These are phyloP conservation scores for Irpex sp. DNA, from an alignment of 1,284 basidiomycete species.

Conservation along the genomic window DNA sequence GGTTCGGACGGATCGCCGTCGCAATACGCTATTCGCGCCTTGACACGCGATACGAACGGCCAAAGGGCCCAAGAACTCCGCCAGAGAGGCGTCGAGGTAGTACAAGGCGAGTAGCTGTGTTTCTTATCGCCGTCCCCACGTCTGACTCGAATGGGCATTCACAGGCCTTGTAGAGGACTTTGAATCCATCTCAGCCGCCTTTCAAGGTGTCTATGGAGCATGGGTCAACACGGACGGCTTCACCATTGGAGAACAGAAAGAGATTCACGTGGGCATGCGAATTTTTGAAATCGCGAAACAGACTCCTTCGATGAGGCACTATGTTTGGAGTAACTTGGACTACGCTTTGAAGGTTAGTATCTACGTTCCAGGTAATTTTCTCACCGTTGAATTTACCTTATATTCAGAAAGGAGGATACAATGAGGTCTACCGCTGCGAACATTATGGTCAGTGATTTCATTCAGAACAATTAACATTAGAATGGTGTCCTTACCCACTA, in stretches of 20 bases:
- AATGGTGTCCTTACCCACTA: not conserved
- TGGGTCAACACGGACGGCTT: conserved; percentile 47
- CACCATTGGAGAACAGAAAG: conserved; percentile 40
- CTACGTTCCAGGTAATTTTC: not conserved
- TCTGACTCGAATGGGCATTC: not conserved
- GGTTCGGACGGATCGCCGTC: conserved; percentile 35
- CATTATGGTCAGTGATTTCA: conserved; percentile 24
- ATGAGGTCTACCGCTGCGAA: conserved; percentile 28
- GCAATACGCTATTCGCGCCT: conserved; percentile 42
- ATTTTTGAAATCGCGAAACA: conserved; percentile 44
- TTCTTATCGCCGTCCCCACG: not conserved
- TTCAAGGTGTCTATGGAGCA: conserved; percentile 41
- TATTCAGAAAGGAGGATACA: conserved; percentile 21
- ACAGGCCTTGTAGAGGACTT: conserved; percentile 21
- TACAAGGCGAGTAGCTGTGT: conserved; percentile 30
- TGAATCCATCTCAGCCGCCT: conserved; percentile 27
- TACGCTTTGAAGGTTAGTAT: conserved; percentile 37
- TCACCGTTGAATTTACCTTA: not conserved
- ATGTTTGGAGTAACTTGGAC: conserved; percentile 41
- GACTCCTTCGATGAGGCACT: conserved; percentile 32
- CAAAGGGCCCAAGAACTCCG: conserved; percentile 32
- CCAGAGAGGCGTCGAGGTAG: conserved; percentile 36
- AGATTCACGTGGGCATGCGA: conserved; percentile 39
- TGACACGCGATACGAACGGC: conserved; percentile 39
- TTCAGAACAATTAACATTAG: not conserved